phyloP scores from a whole-genome alignment of 2,329 filamentous ascomycete genomes.

The Reticulascus tulasneorum region DNA sequence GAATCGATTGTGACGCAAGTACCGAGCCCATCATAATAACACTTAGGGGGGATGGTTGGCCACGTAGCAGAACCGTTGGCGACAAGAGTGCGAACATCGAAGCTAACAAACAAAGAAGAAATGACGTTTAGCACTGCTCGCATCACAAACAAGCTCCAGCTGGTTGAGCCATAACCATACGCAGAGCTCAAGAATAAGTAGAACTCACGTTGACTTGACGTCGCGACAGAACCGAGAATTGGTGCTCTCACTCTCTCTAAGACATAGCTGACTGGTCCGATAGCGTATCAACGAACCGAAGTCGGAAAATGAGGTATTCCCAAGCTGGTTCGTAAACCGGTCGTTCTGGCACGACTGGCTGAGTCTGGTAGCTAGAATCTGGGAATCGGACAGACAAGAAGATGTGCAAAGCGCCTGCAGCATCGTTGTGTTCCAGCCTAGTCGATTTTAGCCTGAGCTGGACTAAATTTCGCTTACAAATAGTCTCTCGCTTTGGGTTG shows the following conservation, averaged over 20 bases:
- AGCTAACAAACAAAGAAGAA: too few species aligned
- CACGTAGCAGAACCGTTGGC: too few species aligned
- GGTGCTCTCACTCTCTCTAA: neutral
- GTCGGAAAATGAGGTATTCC: conserved; percentile 1
- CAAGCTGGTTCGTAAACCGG: neutral
- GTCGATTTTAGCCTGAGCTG: neutral
- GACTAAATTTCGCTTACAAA: neutral
- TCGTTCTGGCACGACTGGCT: neutral
- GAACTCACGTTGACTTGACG: conserved; percentile 1
- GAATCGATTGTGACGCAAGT: too few species aligned
- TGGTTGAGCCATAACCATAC: too few species aligned
- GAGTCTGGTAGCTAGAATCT: neutral
- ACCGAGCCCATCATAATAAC: too few species aligned
- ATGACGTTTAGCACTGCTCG: too few species aligned
- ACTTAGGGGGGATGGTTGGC: too few species aligned
- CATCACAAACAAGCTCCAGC: too few species aligned
- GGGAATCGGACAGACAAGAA: neutral
- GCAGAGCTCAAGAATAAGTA: too few species aligned
- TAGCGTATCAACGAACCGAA: neutral
- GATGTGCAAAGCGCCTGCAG: neutral
- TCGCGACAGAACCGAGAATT: neutral
- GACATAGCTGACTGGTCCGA: neutral
- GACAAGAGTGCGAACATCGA: too few species aligned
- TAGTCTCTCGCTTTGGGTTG: neutral
- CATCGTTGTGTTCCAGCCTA: neutral